Evolutionary conservation across 78 protist species (phyloP).

Genomic region (Cavenderia fasciculata): DNA sequence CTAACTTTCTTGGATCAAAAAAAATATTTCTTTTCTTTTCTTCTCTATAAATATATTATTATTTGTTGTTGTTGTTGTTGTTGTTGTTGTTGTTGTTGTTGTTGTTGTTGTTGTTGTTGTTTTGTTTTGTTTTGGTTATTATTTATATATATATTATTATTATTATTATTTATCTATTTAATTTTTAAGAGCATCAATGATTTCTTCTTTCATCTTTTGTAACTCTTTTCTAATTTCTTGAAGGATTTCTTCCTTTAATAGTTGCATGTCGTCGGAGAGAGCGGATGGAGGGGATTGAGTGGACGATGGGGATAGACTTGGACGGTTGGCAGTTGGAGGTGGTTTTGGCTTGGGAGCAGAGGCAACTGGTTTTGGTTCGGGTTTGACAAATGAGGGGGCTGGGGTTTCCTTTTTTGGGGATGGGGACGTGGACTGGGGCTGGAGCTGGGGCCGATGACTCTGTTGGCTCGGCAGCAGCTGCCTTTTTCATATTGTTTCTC

Average conservation of each 20-base stretch:
- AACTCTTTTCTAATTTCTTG: slow-evolving; percentile 54
- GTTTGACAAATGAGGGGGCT: not conserved
- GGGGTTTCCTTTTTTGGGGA: not conserved
- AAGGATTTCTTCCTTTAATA: slow-evolving; percentile 69
- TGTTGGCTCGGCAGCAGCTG: slow-evolving; percentile 23
- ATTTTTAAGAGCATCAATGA: slow-evolving; percentile 67
- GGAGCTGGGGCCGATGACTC: not conserved
- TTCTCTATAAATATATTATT: too few relatives aligned
- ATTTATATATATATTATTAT: too few relatives aligned
- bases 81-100: too few relatives aligned
- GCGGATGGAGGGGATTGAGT: slow-evolving; percentile 46
- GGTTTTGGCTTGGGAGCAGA: slow-evolving; percentile 29
- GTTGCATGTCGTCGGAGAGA: slow-evolving; percentile 39
- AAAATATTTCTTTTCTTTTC: too few relatives aligned
- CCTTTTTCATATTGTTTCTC: slow-evolving; percentile 53
- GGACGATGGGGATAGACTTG: slow-evolving; percentile 14
- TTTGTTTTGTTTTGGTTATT: too few relatives aligned
- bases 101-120: too few relatives aligned
- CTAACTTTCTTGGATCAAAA: too few relatives aligned
- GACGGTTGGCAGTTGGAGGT: slow-evolving; percentile 26
- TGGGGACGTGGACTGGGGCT: not conserved
- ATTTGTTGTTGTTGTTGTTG: too few relatives aligned
- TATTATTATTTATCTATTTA: too few relatives aligned
- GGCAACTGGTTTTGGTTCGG: slow-evolving; percentile 15
- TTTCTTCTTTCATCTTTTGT: slow-evolving; percentile 58